Evolutionary conservation across 352 stramenopile genomes (phyloP).

Genomic region (Phytophthora constricta): DNA sequence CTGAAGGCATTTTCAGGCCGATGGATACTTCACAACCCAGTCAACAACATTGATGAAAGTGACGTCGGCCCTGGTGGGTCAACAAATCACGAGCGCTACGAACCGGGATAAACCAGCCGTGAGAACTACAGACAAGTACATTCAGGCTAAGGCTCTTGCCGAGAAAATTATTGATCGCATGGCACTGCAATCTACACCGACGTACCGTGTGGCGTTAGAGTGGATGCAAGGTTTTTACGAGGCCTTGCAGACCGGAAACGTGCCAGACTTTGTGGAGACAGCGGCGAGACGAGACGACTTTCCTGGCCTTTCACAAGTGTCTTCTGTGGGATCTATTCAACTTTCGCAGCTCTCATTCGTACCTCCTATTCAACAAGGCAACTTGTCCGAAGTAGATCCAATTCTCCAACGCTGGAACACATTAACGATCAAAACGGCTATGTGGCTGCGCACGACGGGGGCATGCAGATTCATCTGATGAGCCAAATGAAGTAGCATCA

Average conservation of each 20-base stretch:
- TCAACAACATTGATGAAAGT: conserved; percentile 12
- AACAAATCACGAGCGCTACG: neutral
- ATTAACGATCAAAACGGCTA: neutral
- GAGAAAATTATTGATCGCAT: conserved; percentile 18
- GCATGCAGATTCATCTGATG: too few relatives aligned
- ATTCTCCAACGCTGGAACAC: too few relatives aligned
- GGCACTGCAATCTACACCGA: conserved; percentile 19
- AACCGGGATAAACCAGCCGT: neutral
- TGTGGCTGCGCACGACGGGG: neutral
- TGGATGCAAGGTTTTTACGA: conserved; percentile 20
- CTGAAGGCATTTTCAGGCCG: neutral
- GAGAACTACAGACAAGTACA: neutral
- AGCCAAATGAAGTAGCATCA: too few relatives aligned
- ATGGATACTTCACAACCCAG: conserved; percentile 5
- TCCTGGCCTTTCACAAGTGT: conserved; percentile 1
- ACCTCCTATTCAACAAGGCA: neutral
- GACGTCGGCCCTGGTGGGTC: neutral
- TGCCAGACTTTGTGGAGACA: neutral
- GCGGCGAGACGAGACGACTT: neutral
- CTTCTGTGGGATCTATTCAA: neutral
- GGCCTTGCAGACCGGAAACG: neutral
- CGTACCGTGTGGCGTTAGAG: conserved; percentile 1
- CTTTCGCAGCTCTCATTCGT: neutral
- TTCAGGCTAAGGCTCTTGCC: neutral
- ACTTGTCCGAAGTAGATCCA: too few relatives aligned